phyloP scores from a whole-genome alignment of 1,284 basidiomycete species.

The Tilletia setariae region DNA sequence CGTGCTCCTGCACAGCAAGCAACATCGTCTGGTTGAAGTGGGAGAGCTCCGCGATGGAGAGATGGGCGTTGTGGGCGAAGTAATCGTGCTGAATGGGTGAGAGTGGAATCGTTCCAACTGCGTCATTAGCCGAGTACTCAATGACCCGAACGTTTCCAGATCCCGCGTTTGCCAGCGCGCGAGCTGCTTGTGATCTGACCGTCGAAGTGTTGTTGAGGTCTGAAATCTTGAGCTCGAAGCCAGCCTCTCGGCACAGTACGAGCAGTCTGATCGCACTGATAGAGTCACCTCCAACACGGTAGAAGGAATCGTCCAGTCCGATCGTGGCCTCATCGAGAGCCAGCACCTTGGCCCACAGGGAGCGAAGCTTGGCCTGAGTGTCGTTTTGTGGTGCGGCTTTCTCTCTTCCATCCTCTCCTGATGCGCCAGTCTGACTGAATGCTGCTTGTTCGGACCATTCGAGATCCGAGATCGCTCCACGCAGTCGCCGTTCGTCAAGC shows the following conservation, averaged over 20 bases:
- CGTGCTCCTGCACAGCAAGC: not conserved
- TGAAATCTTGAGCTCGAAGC: not conserved
- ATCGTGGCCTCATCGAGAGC: no score
- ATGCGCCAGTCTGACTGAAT: no score
- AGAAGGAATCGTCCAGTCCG: no score
- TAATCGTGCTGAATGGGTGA: slow-evolving; percentile 3
- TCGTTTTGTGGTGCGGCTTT: no score
- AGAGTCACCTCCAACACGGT: no score
- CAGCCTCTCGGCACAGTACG: not conserved
- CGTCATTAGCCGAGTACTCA: not conserved
- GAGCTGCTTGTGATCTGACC: not conserved
- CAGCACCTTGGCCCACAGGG: no score
- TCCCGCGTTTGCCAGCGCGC: not conserved
- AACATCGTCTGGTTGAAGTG: slow-evolving; percentile 8
- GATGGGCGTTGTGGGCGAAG: not conserved
- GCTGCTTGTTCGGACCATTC: no score
- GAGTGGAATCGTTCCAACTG: not conserved
- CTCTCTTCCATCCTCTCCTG: no score
- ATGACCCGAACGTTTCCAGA: not conserved
- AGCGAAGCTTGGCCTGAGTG: no score
- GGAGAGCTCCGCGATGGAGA: not conserved
- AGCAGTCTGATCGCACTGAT: not conserved
- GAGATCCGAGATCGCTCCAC: no score
- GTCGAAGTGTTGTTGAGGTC: not conserved
- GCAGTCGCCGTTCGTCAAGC: no score